These are phyloP conservation scores for Sporothrix variecibatus DNA, from an alignment of 2,329 filamentous ascomycete species.

Conservation along the genomic window DNA sequence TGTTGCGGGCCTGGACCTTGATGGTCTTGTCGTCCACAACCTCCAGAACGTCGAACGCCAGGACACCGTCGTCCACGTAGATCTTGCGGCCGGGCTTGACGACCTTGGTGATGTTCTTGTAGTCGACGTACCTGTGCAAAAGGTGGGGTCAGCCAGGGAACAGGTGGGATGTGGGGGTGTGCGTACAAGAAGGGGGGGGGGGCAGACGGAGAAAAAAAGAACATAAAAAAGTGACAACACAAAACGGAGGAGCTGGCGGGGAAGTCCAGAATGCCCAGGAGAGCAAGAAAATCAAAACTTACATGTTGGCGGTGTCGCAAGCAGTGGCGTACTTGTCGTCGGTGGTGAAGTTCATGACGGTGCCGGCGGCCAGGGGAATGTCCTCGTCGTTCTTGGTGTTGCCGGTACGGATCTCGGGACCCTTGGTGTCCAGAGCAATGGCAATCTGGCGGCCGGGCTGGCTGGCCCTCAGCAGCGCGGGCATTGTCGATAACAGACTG, in stretches of 20 bases:
- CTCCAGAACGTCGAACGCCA: slow-evolving; percentile 91
- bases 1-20: slow-evolving; percentile 86
- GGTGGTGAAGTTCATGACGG: slow-evolving; percentile 92
- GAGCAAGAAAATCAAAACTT: slow-evolving; percentile 41
- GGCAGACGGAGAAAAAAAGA: background rate
- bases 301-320: slow-evolving; percentile 93
- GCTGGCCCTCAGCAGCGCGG: slow-evolving; percentile 76
- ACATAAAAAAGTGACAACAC: background rate
- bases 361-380: slow-evolving; percentile 78
- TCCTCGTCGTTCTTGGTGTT: slow-evolving; percentile 76
- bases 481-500: slow-evolving; percentile 96
- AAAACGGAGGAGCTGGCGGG: slow-evolving; percentile 28
- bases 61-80: slow-evolving; percentile 96
- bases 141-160: slow-evolving; percentile 12
- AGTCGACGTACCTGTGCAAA: slow-evolving; percentile 80
- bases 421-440: slow-evolving; percentile 82
- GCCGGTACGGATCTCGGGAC: slow-evolving; percentile 63
- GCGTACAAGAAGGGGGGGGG: background rate
- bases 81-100: slow-evolving; percentile 88
- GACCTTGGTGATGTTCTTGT: slow-evolving; percentile 99
- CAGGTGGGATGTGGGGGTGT: background rate
- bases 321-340: slow-evolving; percentile 86
- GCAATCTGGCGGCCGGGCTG: slow-evolving; percentile 84
- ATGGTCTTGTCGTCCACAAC: slow-evolving; percentile 88
- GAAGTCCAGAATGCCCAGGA: background rate